A percentile compares a stretch with the other conserved stretches of the same genome.
Evolutionary conservation across 345 rosid species (phyloP).

Genomic region (Bruguiera gymnorhiza): DNA sequence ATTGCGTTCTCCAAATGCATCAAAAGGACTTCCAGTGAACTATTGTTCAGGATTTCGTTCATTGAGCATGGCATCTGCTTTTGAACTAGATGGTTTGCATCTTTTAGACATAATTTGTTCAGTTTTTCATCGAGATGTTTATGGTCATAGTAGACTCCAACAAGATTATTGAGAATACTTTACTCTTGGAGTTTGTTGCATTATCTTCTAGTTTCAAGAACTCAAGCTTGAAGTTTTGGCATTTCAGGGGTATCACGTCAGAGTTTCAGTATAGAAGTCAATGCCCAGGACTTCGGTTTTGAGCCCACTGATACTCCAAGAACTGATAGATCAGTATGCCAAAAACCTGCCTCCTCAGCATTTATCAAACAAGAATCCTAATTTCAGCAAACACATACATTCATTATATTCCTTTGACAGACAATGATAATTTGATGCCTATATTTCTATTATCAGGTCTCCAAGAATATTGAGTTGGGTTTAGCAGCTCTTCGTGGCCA

Average conservation of each 20-base stretch:
- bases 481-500: constrained; percentile 71
- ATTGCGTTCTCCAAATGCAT: constrained; percentile 54
- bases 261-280: constrained; percentile 79
- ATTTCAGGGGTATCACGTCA: constrained; percentile 67
- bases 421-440: too few species aligned
- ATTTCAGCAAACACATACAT: neutral
- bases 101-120: constrained; percentile 1
- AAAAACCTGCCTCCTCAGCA: neutral
- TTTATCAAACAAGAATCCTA: neutral
- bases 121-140: neutral
- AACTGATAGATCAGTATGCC: constrained; percentile 82
- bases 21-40: constrained; percentile 90
- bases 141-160: too few species aligned
- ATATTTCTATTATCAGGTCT: constrained; percentile 36
- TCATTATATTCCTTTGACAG: neutral
- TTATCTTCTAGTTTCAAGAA: neutral
- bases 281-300: constrained; percentile 81
- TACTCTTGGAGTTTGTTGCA: neutral
- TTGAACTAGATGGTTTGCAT: constrained; percentile 71
- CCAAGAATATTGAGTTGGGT: constrained; percentile 87
- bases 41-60: constrained; percentile 96
- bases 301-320: constrained; percentile 86
- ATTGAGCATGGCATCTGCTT: constrained; percentile 49
- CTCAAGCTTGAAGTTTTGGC: constrained; percentile 11
- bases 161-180: too few species aligned